Conservation (phyloP, 2,329 filamentous ascomycete species). For the Epichloe elymi region DNA sequence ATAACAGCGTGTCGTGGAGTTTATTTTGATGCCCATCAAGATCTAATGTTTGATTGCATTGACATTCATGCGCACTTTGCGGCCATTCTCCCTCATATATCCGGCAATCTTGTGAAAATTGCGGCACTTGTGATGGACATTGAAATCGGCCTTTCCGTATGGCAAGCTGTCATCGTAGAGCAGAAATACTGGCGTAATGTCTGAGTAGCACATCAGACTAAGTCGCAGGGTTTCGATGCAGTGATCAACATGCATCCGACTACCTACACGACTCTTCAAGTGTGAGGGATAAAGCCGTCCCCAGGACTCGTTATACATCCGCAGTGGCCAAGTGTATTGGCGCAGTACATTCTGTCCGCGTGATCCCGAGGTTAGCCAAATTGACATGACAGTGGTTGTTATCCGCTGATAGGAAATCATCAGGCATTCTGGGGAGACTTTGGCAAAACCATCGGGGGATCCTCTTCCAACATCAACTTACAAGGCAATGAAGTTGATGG, state of each 20-base stretch:
- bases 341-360: background rate
- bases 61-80: background rate
- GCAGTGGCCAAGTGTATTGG: conserved; percentile 2
- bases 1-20: no score
- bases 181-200: conserved; percentile 1
- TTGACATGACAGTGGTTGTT: no score
- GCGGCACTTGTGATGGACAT: conserved; percentile 1
- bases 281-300: background rate
- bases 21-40: no score
- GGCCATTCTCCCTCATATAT: background rate
- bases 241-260: conserved; percentile 1
- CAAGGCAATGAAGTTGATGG: conserved; percentile 2
- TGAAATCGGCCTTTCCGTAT: background rate
- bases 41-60: background rate
- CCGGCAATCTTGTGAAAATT: background rate
- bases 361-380: background rate
- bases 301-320: conserved; percentile 1
- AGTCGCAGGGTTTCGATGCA: conserved; percentile 3
- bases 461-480: background rate
- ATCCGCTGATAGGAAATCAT: no score
- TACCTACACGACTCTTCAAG: background rate
- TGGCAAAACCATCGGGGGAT: no score
- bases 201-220: conserved; percentile 3
- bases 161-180: background rate
- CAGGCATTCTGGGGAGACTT: no score